A percentile compares a stretch with the other conserved stretches of the same genome.
These are phyloP conservation scores for Geotrichum macrosporum DNA, from an alignment of 1,139 yeast species.

Conservation along the genomic window DNA sequence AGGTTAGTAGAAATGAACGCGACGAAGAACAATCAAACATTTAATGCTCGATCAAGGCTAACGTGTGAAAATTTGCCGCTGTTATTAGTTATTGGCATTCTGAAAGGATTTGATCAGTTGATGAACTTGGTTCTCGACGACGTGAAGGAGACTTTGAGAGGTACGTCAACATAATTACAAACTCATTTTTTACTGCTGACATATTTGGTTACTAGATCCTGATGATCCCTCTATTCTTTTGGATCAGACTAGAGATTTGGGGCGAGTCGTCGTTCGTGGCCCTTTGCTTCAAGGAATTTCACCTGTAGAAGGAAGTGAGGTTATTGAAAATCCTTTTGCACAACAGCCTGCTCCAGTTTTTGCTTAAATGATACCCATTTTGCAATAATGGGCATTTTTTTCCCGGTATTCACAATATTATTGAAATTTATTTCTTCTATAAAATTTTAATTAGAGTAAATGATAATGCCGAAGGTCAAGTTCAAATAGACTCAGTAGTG, in stretches of 20 bases:
- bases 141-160: constrained; percentile 52
- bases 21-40: too few relatives aligned
- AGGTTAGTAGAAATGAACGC: constrained; percentile 23
- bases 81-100: constrained; percentile 57
- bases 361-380: background rate
- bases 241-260: constrained; percentile 57
- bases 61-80: background rate
- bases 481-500: too few relatives aligned
- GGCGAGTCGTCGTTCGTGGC: constrained; percentile 82
- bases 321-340: constrained; percentile 66
- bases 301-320: constrained; percentile 78
- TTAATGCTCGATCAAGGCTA: too few relatives aligned
- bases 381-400: too few relatives aligned
- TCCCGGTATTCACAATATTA: too few relatives aligned
- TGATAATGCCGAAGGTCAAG: too few relatives aligned
- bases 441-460: too few relatives aligned
- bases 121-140: constrained; percentile 91
- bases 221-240: constrained; percentile 52
- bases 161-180: constrained; percentile 5
- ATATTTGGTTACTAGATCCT: constrained; percentile 44
- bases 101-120: constrained; percentile 87
- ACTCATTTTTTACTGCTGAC: background rate
- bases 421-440: too few relatives aligned
- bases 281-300: constrained; percentile 75
- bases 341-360: background rate